Evolutionary conservation across 2,329 filamentous ascomycete species (phyloP), one percentile per base, ranked within the genome.

Genomic region (Trichoderma cornu-damae): DNA sequence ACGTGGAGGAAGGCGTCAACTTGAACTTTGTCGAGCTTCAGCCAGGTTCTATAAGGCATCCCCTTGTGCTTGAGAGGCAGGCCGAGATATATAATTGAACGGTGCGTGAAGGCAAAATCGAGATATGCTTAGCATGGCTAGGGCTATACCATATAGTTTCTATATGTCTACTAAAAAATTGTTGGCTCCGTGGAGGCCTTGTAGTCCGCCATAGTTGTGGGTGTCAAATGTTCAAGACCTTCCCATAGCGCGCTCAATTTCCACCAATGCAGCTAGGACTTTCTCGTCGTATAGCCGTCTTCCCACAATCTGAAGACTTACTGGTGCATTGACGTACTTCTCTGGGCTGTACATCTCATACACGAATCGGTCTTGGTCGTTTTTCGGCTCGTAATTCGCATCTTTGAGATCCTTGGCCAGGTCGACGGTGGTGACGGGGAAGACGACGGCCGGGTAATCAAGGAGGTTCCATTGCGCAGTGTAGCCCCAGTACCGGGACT

Each of bases 401-500:
- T 50, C 46, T 1, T 60, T 60, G 3, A 47, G 24, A 4, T 60
- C 61, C 49, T 57, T 59, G 3, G 30, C 16, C 6, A 55, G 62
- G 30, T 62, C 59, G 16, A 61, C 60, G 1, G 37, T 53, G n/a
- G 49, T 57, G 1, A 79, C 79, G 0, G 84, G 85, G 62, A 88
- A 84, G 0, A 82, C 74, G 1, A 80, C 65, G 3, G 75, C 77
- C 1, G 84, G 82, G 67, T 86, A 86, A 65, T 88, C 84, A 4
- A 88, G 74, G 50, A 87, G 61, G 65, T 88, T 88, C 81, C 83
- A 88, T 60, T 83, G 78, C 1, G 77, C 72, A 0, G 82, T 86
- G 61, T 88, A 88, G 1, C 77, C 77, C 83, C 83, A 87, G 72
- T 62, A 84, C 78, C 1, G 76, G 75, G 2, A 51, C 4, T 58